A percentile compares a stretch with the other conserved stretches of the same genome.
phyloP scores from a whole-genome alignment of 176 grass and related monocot genomes.

The Oryza glumipatula region DNA sequence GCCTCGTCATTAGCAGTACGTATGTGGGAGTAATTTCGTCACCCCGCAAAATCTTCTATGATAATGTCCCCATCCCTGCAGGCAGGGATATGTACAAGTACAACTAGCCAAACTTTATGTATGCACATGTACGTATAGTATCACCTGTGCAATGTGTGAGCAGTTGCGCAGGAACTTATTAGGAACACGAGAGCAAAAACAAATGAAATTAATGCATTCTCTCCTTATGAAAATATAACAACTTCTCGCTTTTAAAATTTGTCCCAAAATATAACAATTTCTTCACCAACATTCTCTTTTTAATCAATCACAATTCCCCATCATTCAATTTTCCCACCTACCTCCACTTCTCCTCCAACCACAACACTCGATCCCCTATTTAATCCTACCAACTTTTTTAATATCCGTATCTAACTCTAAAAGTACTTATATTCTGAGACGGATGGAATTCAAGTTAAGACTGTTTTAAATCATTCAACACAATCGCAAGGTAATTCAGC shows the following conservation, averaged over 20 bases:
- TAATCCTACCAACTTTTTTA: no score
- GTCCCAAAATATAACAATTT: no score
- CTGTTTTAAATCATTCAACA: not conserved
- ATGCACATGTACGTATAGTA: not conserved
- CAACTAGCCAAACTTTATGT: not conserved
- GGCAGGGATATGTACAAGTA: not conserved
- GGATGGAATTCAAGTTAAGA: not conserved
- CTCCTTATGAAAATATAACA: no score
- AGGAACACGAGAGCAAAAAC: not conserved
- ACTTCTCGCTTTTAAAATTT: no score
- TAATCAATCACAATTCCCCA: no score
- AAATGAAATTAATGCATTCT: not conserved
- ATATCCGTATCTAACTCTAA: no score
- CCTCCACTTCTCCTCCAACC: no score
- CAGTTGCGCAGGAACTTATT: not conserved
- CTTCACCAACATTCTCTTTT: no score
- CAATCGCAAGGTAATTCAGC: not conserved
- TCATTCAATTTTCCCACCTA: no score
- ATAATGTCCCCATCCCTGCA: conserved; percentile 20
- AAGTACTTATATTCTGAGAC: no score
- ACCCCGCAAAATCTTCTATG: conserved; percentile 6
- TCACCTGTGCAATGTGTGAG: conserved; percentile 16
- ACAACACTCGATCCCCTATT: no score
- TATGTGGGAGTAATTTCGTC: not conserved
- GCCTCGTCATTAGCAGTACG: not conserved